Conservation (phyloP, 345 rosid species). For the Rhodamnia argentea region DNA sequence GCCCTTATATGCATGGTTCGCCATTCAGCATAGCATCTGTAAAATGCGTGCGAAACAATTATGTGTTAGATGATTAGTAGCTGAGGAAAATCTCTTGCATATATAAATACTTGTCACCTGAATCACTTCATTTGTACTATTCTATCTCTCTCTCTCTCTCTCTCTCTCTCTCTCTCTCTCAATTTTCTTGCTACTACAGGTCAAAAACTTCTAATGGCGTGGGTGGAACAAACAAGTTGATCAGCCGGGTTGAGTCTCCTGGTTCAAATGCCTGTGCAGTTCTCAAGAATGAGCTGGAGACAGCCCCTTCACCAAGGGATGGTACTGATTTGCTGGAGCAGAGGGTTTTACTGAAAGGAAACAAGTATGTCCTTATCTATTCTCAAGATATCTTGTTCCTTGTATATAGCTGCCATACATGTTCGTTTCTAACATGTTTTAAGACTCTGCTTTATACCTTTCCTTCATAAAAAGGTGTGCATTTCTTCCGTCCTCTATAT, state of each 20-base stretch:
- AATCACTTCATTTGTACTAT: not conserved
- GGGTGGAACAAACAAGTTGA: conserved; percentile 53
- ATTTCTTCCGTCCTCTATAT: not conserved
- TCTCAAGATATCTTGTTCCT: not conserved
- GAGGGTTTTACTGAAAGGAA: conserved; percentile 50
- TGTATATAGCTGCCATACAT: not conserved
- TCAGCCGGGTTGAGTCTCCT: conserved; percentile 45
- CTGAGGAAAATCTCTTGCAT: not conserved
- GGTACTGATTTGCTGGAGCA: conserved; percentile 38
- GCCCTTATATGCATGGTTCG: not conserved
- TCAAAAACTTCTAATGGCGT: conserved; percentile 55
- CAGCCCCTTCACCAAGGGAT: conserved; percentile 42
- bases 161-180: not conserved
- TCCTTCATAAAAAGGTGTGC: not conserved
- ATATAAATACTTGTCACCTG: not conserved
- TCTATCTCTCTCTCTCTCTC: not conserved
- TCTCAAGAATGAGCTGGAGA: conserved; percentile 54
- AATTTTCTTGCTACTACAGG: conserved; percentile 28
- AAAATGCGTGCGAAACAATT: not conserved
- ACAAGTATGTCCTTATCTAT: conserved; percentile 38
- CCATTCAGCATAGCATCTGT: not conserved
- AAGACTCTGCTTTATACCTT: not conserved
- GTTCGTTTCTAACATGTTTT: not conserved
- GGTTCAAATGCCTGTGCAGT: conserved; percentile 47
- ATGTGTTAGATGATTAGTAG: not conserved